These are phyloP conservation scores for Cladosporium oxysporum DNA, from an alignment of 2,329 filamentous ascomycete genomes.

Conservation along the genomic window DNA sequence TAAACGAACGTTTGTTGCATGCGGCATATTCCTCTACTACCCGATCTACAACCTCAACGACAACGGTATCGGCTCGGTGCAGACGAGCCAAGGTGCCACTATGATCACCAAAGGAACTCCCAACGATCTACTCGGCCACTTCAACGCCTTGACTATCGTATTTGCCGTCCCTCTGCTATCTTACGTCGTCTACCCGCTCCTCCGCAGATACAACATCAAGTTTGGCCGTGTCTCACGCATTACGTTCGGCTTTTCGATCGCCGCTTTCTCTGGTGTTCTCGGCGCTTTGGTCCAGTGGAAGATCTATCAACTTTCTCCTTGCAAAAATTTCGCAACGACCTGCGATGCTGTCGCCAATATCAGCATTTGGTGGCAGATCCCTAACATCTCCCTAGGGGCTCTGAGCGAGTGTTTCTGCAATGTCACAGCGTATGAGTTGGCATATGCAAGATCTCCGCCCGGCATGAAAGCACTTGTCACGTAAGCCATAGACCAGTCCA, in stretches of 20 bases:
- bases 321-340: conserved; percentile 40
- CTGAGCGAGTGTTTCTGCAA: neutral
- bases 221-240: conserved; percentile 53
- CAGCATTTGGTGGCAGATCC: conserved; percentile 25
- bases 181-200: conserved; percentile 46
- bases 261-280: conserved; percentile 53
- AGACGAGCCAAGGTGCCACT: conserved; percentile 21
- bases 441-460: conserved; percentile 46
- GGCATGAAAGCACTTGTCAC: conserved; percentile 48
- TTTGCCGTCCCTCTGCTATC: conserved; percentile 46
- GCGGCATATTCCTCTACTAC: conserved; percentile 62
- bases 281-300: conserved; percentile 55
- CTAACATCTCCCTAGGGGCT: conserved; percentile 28
- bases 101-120: conserved; percentile 39
- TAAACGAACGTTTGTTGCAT: conserved; percentile 42
- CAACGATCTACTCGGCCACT: conserved; percentile 46
- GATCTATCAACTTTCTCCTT: conserved; percentile 55
- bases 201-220: conserved; percentile 42
- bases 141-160: conserved; percentile 48
- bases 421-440: conserved; percentile 41
- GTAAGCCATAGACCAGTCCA: neutral
- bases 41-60: conserved; percentile 40
- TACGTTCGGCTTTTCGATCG: conserved; percentile 51
- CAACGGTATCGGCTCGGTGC: neutral
- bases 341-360: conserved; percentile 26